Evolutionary conservation across 2,329 filamentous ascomycete species (phyloP).

Genomic region (Aspergillus jensenii): DNA sequence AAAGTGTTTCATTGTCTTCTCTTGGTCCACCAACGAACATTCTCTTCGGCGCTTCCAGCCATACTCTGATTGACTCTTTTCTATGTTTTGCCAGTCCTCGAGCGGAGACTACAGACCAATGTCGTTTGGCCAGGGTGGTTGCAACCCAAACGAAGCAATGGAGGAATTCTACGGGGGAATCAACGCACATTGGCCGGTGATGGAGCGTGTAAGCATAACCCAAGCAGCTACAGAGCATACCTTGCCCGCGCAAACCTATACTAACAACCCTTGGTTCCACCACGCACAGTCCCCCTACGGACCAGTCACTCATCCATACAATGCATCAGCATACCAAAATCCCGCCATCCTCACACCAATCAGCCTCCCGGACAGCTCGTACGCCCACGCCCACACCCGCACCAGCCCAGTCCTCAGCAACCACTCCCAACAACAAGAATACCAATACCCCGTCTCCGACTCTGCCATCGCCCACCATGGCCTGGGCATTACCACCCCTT

Average conservation of each 20-base stretch:
- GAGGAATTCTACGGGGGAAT: conserved; percentile 29
- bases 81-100: conserved; percentile 27
- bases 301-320: conserved; percentile 32
- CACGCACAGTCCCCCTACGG: conserved; percentile 25
- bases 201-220: conserved; percentile 31
- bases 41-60: conserved; percentile 9
- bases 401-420: conserved; percentile 38
- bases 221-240: background rate
- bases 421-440: conserved; percentile 40
- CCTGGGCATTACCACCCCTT: conserved; percentile 38
- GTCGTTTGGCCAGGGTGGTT: conserved; percentile 25
- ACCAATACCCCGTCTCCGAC: conserved; percentile 33
- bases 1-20: conserved; percentile 25
- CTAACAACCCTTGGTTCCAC: background rate
- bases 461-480: conserved; percentile 30
- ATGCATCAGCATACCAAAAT: conserved; percentile 28
- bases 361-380: conserved; percentile 39
- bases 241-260: conserved; percentile 10
- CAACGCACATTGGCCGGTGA: conserved; percentile 26
- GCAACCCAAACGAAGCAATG: conserved; percentile 27
- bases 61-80: conserved; percentile 21
- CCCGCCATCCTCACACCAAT: conserved; percentile 37
- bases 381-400: conserved; percentile 26
- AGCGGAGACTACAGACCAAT: conserved; percentile 24
- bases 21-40: conserved; percentile 13